Base-by-base conservation (phyloP, 2,329 filamentous ascomycete genomes). In the Nothophaeocryptopus gaeumannii region DNA sequence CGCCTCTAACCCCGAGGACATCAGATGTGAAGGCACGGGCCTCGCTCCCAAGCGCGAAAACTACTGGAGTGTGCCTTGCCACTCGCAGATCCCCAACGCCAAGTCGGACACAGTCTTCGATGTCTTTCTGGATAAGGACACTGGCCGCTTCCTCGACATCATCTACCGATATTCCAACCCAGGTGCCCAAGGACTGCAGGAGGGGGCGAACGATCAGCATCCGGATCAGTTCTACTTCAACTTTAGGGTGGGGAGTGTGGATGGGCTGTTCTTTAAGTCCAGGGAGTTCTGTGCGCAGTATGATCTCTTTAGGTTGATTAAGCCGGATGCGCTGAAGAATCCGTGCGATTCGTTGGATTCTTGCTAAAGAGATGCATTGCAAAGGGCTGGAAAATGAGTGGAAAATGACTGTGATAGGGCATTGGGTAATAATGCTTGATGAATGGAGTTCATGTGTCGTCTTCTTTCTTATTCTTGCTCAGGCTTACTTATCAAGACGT, bases 121-220 rank as follows among this genome's bases (percentile, higher is more conserved):
- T 26, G 51, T 56, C 37, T 56, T 56, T 35, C 50, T 54, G 10
- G 45, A 54, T 33, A 39, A 48, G 10, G 41, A 47, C 47, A 56
- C 49, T 14, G 51, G 47, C 34, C 47, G 54, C 16, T 56, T 56
- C 45, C 14, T 56, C 33, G 54, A 56, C 20, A 39, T 56, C 41
- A 56, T 56, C 20, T 56, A 56, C 44, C 45, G 48, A 13, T 56
- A 56, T 29, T 51, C 50, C 8, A 56, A 56, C 41, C 54, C 54
- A 12, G 38, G 43, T 20, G 54, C 47, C 8, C 33, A 43, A 1
- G 51, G 38, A 12, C 35, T 56, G 15, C 49, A 56, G 16, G 34
- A 41, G n/a, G 45, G 33, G 16, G 50, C 41, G 2, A 39, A 40
- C 12, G 47, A 45, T n/a, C 47, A 47, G 14, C 39, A 48, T 33